Conservation (phyloP, 768 basidiomycete genomes). For the Leccinum rimulosum region DNA sequence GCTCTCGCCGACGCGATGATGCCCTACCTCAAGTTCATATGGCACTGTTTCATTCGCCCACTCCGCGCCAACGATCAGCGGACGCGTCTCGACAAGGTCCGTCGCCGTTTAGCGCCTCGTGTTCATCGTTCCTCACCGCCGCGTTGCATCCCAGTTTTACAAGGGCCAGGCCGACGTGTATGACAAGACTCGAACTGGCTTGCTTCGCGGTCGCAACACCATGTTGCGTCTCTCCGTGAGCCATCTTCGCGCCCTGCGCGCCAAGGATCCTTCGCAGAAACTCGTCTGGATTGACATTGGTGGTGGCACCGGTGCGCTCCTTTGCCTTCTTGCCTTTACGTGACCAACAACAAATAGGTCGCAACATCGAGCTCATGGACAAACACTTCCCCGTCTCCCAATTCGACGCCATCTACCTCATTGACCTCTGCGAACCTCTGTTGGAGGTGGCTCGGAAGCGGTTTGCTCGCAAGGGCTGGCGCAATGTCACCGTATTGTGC, state of each 20-base stretch:
- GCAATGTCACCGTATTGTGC: conserved; percentile 66
- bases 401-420: conserved; percentile 68
- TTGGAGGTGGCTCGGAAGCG: conserved; percentile 68
- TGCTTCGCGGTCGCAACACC: conserved; percentile 68
- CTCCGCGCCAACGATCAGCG: conserved; percentile 41
- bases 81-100: conserved; percentile 44
- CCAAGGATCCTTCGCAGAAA: conserved; percentile 38
- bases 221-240: conserved; percentile 68
- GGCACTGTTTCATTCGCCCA: conserved; percentile 50
- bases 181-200: conserved; percentile 57
- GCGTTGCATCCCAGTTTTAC: conserved; percentile 47
- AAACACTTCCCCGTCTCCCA: conserved; percentile 51
- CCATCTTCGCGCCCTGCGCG: conserved; percentile 52
- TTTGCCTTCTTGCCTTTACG: background rate
- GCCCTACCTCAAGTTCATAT: conserved; percentile 46
- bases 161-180: conserved; percentile 69
- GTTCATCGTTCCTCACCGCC: background rate
- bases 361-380: conserved; percentile 75
- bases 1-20: conserved; percentile 27
- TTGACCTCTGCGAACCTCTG: conserved; percentile 72
- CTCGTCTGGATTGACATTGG: conserved; percentile 80
- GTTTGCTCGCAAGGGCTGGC: conserved; percentile 66
- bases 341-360: conserved; percentile 19
- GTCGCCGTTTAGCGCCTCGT: background rate
- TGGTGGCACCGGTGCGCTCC: conserved; percentile 57